Evolutionary conservation across 148 eudicot genomes (phyloP).

Genomic region (Drosera capensis): DNA sequence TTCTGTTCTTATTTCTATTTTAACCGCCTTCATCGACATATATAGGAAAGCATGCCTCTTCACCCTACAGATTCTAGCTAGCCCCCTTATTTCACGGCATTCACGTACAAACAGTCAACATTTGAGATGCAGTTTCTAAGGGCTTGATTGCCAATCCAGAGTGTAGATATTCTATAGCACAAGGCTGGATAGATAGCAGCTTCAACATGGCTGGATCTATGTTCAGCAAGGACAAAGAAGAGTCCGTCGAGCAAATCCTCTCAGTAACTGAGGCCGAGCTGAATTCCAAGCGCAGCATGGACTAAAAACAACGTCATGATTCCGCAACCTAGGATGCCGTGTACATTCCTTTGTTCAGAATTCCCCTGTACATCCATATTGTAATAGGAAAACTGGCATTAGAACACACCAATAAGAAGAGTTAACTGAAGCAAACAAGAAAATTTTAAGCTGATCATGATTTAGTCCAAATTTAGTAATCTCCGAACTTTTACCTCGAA

Average conservation of each 20-base stretch:
- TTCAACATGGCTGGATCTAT: background rate
- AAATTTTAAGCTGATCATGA: background rate
- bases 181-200: too few species aligned
- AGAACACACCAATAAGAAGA: background rate
- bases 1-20: too few species aligned
- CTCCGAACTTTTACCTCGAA: conserved; percentile 46
- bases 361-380: conserved; percentile 37
- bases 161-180: too few species aligned
- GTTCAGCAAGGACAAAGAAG: background rate
- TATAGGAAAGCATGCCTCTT: too few species aligned
- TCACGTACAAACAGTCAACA: too few species aligned
- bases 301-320: conserved; percentile 76
- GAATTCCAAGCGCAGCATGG: conserved; percentile 75
- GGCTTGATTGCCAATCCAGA: too few species aligned
- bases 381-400: background rate
- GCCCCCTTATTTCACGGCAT: too few species aligned
- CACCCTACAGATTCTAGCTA: too few species aligned
- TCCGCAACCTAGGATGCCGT: conserved; percentile 76
- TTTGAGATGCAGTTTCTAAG: too few species aligned
- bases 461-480: background rate
- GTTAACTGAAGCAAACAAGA: background rate
- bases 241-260: too few species aligned
- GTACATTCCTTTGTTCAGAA: conserved; percentile 55
- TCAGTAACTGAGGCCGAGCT: conserved; percentile 60
- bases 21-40: too few species aligned